Conservation (phyloP, 179 eudicot species). For the Beta macrorhiza region DNA sequence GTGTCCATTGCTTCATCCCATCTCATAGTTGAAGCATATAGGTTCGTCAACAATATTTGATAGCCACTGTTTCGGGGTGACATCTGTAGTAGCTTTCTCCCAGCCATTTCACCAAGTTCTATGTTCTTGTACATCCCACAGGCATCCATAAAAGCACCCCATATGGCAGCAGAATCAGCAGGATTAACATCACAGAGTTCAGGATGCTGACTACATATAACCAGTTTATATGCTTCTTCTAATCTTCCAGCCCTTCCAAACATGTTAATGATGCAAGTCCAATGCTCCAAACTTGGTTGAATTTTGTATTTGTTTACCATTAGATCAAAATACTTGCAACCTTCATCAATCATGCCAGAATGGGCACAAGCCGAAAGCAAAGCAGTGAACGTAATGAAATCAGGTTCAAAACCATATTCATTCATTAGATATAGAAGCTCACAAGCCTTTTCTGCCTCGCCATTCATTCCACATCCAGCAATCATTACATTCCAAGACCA, state of each 20-base stretch:
- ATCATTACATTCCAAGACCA: slow-evolving; percentile 57
- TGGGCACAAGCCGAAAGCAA: slow-evolving; percentile 50
- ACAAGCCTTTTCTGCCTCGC: slow-evolving; percentile 41
- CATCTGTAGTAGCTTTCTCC: slow-evolving; percentile 31
- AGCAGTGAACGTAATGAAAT: slow-evolving; percentile 48
- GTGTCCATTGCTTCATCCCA: slow-evolving; percentile 43
- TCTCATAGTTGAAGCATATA: slow-evolving; percentile 42
- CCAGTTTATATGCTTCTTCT: slow-evolving; percentile 45
- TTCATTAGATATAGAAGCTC: slow-evolving; percentile 39
- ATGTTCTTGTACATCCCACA: slow-evolving; percentile 46
- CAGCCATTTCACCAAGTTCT: slow-evolving; percentile 51
- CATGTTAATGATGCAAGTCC: slow-evolving; percentile 52
- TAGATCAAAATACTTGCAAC: slow-evolving; percentile 36
- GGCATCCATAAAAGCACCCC: slow-evolving; percentile 58
- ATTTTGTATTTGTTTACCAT: slow-evolving; percentile 42
- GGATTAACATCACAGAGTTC: background rate
- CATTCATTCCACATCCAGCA: slow-evolving; percentile 49
- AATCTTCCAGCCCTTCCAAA: slow-evolving; percentile 50
- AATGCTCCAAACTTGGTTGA: slow-evolving; percentile 48
- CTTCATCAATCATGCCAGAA: slow-evolving; percentile 47
- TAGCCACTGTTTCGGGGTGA: slow-evolving; percentile 45
- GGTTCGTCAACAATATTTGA: slow-evolving; percentile 38
- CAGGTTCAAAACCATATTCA: slow-evolving; percentile 39
- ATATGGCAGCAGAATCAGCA: slow-evolving; percentile 33
- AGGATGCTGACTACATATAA: slow-evolving; percentile 12